Evolutionary conservation across 148 eudicot species (phyloP).

Genomic region (Polygonum maritimum): DNA sequence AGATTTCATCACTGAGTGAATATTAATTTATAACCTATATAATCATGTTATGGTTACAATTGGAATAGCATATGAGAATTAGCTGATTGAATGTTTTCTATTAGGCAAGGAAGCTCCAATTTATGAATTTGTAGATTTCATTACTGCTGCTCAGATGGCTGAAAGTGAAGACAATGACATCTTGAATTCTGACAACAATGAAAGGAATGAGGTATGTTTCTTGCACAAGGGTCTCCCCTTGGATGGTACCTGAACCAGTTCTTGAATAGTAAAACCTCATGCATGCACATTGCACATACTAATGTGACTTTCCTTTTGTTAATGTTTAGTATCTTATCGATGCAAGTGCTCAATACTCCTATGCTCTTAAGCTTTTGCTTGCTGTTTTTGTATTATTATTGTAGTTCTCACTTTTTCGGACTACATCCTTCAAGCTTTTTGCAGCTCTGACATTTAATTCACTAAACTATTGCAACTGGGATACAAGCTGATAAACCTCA

Average conservation of each 20-base stretch:
- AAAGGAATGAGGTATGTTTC: slow-evolving; percentile 40
- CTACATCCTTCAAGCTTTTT: not conserved
- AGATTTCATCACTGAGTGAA: not conserved
- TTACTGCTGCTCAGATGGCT: slow-evolving; percentile 79
- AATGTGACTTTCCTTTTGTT: not conserved
- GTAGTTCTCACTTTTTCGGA: not conserved
- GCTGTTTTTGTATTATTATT: not conserved
- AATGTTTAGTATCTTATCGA: not conserved
- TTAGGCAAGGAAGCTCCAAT: slow-evolving; percentile 69
- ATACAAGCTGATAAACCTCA: not conserved
- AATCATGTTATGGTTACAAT: not conserved
- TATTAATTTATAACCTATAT: not conserved
- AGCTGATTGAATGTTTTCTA: slow-evolving; percentile 10
- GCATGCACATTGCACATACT: not conserved
- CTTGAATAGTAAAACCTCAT: not conserved
- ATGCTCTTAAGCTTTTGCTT: not conserved
- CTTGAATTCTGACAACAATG: slow-evolving; percentile 22
- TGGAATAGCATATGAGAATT: not conserved
- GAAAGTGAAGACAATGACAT: slow-evolving; percentile 33
- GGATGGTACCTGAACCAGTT: not conserved
- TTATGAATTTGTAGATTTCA: slow-evolving; percentile 69
- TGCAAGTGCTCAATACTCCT: not conserved
- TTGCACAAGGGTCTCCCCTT: not conserved
- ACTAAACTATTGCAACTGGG: not conserved
- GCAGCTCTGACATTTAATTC: not conserved